These are phyloP conservation scores for Penicillium angulare DNA, from an alignment of 495 filamentous ascomycete genomes.

Conservation along the genomic window DNA sequence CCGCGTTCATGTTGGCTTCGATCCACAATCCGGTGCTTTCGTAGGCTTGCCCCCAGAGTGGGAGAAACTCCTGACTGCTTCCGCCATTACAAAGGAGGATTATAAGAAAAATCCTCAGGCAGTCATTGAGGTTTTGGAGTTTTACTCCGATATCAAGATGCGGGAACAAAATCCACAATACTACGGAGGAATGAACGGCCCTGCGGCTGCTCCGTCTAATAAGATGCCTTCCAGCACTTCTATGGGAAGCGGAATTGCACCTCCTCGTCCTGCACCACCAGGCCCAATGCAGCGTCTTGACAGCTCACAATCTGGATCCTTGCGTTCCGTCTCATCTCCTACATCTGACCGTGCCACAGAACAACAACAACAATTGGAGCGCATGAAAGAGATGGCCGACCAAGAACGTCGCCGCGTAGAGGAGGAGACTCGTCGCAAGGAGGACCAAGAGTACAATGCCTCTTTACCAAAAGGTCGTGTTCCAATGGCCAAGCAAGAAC, in stretches of 20 bases:
- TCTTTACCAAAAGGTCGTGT: slow-evolving; percentile 72
- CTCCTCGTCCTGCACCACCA: slow-evolving; percentile 69
- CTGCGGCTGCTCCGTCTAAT: slow-evolving; percentile 46
- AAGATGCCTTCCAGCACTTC: slow-evolving; percentile 30
- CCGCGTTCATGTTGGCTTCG: slow-evolving; percentile 95
- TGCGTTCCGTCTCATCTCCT: slow-evolving; percentile 37
- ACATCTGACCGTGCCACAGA: slow-evolving; percentile 39
- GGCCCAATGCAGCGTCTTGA: slow-evolving; percentile 44
- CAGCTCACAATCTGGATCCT: slow-evolving; percentile 31
- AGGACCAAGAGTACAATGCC: slow-evolving; percentile 84
- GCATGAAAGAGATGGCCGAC: slow-evolving; percentile 51
- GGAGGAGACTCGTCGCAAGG: slow-evolving; percentile 56
- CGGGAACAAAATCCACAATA: slow-evolving; percentile 75
- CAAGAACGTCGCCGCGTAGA: slow-evolving; percentile 52
- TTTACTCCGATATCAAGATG: slow-evolving; percentile 94
- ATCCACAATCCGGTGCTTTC: slow-evolving; percentile 88
- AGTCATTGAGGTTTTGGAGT: slow-evolving; percentile 94
- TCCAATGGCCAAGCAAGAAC: slow-evolving; percentile 83
- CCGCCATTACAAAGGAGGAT: slow-evolving; percentile 95
- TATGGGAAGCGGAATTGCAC: slow-evolving; percentile 70
- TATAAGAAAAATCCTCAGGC: slow-evolving; percentile 98
- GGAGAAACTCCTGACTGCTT: slow-evolving; percentile 91
- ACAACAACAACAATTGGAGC: slow-evolving; percentile 41
- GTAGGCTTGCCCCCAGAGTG: slow-evolving; percentile 92
- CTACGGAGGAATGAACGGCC: slow-evolving; percentile 65